Evolutionary conservation across 306 rosid species (phyloP), one percentile per base, ranked within the genome.

Genomic region (Gastrolobium villosum): DNA sequence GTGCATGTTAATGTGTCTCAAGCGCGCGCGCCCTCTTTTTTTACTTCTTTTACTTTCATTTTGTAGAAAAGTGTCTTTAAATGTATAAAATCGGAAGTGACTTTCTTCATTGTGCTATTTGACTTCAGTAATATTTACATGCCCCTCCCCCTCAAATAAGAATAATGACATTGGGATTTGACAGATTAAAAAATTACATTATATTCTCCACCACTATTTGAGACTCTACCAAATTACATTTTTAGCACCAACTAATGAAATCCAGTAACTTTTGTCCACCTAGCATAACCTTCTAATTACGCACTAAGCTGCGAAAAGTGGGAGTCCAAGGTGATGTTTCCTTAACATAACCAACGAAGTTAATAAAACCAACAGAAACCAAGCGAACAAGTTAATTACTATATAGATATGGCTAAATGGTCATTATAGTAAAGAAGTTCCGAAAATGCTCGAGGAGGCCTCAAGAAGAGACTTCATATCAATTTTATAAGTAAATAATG

Each of bases 401-500:
- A 0, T 20, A 20, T 20, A 20, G 26, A 20, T 20, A 20, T 20
- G 26, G 26, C 26, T 2, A 2, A 10, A 10, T 46, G 5, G 6
- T 32, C 6, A n/a, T 60, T 60, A 34, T 4, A 8, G 54, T 10
- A 2, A 43, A 10, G 34, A 28, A 11, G 14, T 7, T 45, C 13
- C 20, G 50, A 20, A 62, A 46, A 57, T 34, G 75, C 49, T 37
- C 4, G n/a, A 43, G 36, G 52, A 48, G 65, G 30, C 1, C 34
- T 35, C 45, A 34, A 34, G 61, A 62, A 64, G 57, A 77, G 70
- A 55, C 32, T 71, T 61, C 39, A 67, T 57, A 41, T 65, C 43
- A 32, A 43, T 11, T 63, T 28, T 75, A 3, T 1, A 13, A 61
- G 67, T 45, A 30, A 32, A 49, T 56, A 36, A 39, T 37, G 41